Conservation (phyloP, 768 basidiomycete species). For the Lepiota venenata region DNA sequence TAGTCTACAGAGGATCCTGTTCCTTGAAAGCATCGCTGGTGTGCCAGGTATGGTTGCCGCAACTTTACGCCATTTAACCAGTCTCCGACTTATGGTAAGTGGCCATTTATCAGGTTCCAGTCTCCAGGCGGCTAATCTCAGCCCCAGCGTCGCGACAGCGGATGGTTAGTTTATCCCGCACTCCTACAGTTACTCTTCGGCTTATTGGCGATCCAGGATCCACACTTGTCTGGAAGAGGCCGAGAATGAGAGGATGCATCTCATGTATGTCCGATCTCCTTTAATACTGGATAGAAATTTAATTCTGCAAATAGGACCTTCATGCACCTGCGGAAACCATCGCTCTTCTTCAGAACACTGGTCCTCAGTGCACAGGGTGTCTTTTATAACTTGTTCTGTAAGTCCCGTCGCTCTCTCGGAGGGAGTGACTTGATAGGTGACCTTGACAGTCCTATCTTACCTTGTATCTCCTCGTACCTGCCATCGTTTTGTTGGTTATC, state of each 20-base stretch:
- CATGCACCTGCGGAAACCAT: conserved; percentile 86
- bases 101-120: not conserved
- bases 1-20: conserved; percentile 41
- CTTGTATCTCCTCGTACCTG: conserved; percentile 69
- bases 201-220: conserved; percentile 59
- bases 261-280: conserved; percentile 53
- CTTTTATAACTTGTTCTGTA: conserved; percentile 87
- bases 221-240: conserved; percentile 92
- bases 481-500: conserved; percentile 88
- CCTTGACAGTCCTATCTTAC: conserved; percentile 66
- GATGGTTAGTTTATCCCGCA: conserved; percentile 35
- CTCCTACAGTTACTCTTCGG: not conserved
- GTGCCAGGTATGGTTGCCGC: conserved; percentile 97
- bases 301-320: conserved; percentile 65
- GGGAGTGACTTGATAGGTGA: conserved; percentile 12
- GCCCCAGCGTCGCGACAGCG: conserved; percentile 45
- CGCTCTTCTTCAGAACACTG: conserved; percentile 74
- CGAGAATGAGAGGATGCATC: conserved; percentile 96
- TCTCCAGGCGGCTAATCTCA: not conserved
- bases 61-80: conserved; percentile 81
- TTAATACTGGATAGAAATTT: not conserved
- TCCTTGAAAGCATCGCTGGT: conserved; percentile 87
- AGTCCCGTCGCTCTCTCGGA: conserved; percentile 21
- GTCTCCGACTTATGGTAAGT: conserved; percentile 82
- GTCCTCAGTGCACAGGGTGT: conserved; percentile 92